A percentile compares a stretch with the other conserved stretches of the same genome.
These are phyloP conservation scores for Trichopus zeylanicus DNA, from an alignment of 116 monocot species.

Conservation along the genomic window DNA sequence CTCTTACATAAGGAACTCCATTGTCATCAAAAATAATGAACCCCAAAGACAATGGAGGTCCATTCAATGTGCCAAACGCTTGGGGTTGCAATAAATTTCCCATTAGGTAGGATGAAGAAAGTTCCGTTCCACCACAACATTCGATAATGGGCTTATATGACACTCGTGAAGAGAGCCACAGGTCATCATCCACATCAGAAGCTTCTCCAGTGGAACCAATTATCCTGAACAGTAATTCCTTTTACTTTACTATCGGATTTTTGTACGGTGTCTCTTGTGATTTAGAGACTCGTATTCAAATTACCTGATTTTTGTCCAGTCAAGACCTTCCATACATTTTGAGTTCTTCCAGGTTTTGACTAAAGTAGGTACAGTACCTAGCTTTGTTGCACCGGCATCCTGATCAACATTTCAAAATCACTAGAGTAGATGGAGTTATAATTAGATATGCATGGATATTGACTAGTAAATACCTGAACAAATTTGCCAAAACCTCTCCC, in stretches of 20 bases:
- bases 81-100: conserved; percentile 74
- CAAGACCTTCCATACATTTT: conserved; percentile 75
- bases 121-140: conserved; percentile 92
- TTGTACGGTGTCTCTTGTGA: neutral
- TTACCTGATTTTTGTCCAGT: conserved; percentile 83
- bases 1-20: conserved; percentile 60
- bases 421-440: neutral
- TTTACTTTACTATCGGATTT: neutral
- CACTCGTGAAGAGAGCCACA: conserved; percentile 79
- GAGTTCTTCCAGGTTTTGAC: conserved; percentile 87
- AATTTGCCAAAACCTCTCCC: conserved; percentile 79
- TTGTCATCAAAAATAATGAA: conserved; percentile 76
- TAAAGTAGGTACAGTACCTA: conserved; percentile 85
- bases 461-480: conserved; percentile 50
- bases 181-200: conserved; percentile 80
- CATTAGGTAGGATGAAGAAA: conserved; percentile 69
- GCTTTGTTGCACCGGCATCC: conserved; percentile 82
- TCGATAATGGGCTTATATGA: conserved; percentile 76
- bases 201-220: conserved; percentile 72
- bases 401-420: conserved; percentile 19
- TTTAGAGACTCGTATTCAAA: conserved; percentile 1
- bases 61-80: conserved; percentile 86
- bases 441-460: neutral
- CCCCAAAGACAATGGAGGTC: conserved; percentile 62
- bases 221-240: conserved; percentile 31